Base-by-base conservation (phyloP, 768 basidiomycete genomes). In the Zangia roseola region DNA sequence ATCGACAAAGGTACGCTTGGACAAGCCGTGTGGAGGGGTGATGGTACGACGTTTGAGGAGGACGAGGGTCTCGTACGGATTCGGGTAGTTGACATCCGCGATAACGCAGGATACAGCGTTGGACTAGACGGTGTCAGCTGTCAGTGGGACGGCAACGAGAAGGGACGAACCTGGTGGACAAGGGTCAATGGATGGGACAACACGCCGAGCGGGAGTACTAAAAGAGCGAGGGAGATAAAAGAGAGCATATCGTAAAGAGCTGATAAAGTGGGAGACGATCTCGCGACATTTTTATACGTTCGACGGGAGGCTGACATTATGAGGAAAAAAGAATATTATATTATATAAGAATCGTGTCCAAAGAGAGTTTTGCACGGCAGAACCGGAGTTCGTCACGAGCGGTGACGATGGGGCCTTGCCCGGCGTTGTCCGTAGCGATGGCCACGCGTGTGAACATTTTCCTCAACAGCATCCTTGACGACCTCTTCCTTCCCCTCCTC, bases 371-470 rank as follows among this genome's bases (percentile, higher is more conserved):
- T 65, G 63, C 60, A 68, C 63, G 59, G 57, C 52, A 59, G 47
- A 63, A 58, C 61, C 69, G 65, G 68, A 68, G 68, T 71, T 71
- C 67, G 67, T 67, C 62, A 69, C 67, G 67, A 65, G 69, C 67
- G 69, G 67, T 70, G 69, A 69, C 67, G 69, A 70, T 70, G 67
- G 67, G 67, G 69, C 69, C 69, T 71, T 70, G 67, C 64, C 63
- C 67, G 67, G 69, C 67, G 67, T 69, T 70, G 69, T 69, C 67
- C 67, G 67, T 69, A 70, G 67, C 67, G 67, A 69, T 69, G 67
- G 67, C 67, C 67, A 69, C 67, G 69, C 67, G 67, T 69, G 67
- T 47, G 67, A 69, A 69, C 69, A 69, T 68, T 64, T 68, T 65
- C 66, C 69, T 68, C 66, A 68, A 69, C 66, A 68, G 58, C 62